Evolutionary conservation across 1,284 basidiomycete species (phyloP), one percentile per base, ranked within the genome.

Genomic region (Baeospora myosura): DNA sequence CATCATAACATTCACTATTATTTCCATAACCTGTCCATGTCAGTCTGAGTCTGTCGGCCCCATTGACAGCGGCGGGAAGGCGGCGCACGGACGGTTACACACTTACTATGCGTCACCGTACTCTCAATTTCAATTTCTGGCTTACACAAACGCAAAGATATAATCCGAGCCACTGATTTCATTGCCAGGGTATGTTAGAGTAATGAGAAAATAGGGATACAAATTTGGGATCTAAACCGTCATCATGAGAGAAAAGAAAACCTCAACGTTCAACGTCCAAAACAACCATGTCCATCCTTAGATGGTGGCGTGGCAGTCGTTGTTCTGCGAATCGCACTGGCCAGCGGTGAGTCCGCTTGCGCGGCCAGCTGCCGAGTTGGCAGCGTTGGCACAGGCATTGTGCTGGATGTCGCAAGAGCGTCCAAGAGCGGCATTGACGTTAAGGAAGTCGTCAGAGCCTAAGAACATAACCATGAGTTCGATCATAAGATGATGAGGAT

Each of bases 391-490:
- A 47, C 72, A 79, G 12, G 6, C 8, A 22, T 36, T 78, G 56
- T 78, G 65, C 59, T 78, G 76, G 28, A 77, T 68, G 49, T 77
- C 74, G 59, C 78, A 80, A 5, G 73, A 75, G 36, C 78, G 71
- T 6, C 63, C 64, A 41, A 80, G 63, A 7, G 78, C 77, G 43
- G 69, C 72, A 38, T 52, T 57, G 23, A 65, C 43, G 56, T 72
- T 71, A 41, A 76, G 51, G 67, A 80, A 81, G 20, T 60, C 55
- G 40, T 69, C 67, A 42, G 71, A 71, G n/a, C n/a, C n/a, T n/a
- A n/a, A n/a, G n/a, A n/a, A n/a, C n/a, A n/a, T n/a, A n/a, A 49
- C 63, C 68, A 34, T 52, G 43, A 32, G 21, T 24, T 11, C 32
- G 23, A 18, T 23, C 25, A 5, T 40, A 5, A 44, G 30, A 23